These are phyloP conservation scores for Sorghum bicolor DNA, from an alignment of 176 grass and related monocot species.

Conservation along the genomic window DNA sequence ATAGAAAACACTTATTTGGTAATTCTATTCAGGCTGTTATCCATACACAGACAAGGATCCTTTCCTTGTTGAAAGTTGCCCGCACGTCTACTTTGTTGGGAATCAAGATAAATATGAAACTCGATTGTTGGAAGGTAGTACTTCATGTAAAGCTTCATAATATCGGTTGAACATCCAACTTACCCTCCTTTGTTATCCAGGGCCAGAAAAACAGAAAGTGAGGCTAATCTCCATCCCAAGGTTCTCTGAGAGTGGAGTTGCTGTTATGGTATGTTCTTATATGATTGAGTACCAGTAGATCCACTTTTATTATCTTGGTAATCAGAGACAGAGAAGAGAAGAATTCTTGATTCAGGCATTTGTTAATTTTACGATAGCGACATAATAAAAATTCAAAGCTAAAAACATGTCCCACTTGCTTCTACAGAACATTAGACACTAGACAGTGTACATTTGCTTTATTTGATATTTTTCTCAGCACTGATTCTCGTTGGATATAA, in stretches of 20 bases:
- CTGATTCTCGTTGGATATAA: not conserved
- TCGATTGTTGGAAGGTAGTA: constrained; percentile 63
- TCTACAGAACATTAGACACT: not conserved
- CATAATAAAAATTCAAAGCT: not conserved
- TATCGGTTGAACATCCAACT: constrained; percentile 7
- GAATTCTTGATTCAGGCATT: not conserved
- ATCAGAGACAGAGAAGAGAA: not conserved
- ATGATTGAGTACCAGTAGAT: not conserved
- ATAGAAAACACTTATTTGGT: constrained; percentile 9
- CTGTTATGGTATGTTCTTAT: constrained; percentile 65
- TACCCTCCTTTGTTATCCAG: constrained; percentile 53
- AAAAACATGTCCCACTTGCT: not conserved
- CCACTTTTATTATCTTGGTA: not conserved
- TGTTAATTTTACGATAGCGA: not conserved
- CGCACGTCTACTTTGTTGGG: constrained; percentile 89
- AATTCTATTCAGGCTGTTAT: constrained; percentile 71
- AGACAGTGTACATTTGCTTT: not conserved
- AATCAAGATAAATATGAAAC: constrained; percentile 97
- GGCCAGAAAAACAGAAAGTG: constrained; percentile 68
- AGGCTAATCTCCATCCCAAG: constrained; percentile 85
- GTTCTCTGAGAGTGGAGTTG: constrained; percentile 84
- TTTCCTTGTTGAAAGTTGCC: constrained; percentile 87
- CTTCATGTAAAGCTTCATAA: not conserved
- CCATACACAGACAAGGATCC: constrained; percentile 98
- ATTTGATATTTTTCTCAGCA: not conserved